phyloP scores from a whole-genome alignment of 495 filamentous ascomycete species.

The Penicillium waksmanii region DNA sequence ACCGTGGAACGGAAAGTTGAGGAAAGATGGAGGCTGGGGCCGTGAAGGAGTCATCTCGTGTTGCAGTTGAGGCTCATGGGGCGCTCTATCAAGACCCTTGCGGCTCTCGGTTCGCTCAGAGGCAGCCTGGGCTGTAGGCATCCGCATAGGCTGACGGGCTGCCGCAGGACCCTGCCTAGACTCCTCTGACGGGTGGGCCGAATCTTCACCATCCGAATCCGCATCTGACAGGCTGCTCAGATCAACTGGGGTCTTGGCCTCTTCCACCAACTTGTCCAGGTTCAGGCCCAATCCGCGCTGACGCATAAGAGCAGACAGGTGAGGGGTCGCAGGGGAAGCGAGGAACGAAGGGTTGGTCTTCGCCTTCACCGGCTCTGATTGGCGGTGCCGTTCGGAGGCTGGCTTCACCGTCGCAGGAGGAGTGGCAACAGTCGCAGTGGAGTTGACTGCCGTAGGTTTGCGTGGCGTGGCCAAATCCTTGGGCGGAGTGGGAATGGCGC shows the following conservation, averaged over 20 bases:
- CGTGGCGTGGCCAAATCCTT: conserved; percentile 43
- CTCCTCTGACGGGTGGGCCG: conserved; percentile 47
- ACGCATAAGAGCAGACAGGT: conserved; percentile 72
- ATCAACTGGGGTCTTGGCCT: conserved; percentile 28
- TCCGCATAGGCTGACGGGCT: conserved; percentile 57
- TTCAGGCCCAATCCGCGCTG: conserved; percentile 66
- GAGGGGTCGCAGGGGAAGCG: conserved; percentile 70
- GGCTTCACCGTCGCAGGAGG: conserved; percentile 29
- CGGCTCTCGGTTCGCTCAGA: conserved; percentile 57
- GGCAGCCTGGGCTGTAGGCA: conserved; percentile 57
- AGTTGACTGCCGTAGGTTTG: conserved; percentile 24
- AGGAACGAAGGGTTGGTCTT: conserved; percentile 31
- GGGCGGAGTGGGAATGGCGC: conserved; percentile 46
- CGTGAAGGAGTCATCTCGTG: conserved; percentile 40
- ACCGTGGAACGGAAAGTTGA: background rate
- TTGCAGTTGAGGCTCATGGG: conserved; percentile 18
- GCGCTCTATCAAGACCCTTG: conserved; percentile 51
- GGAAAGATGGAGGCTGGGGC: conserved; percentile 31
- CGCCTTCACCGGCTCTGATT: conserved; percentile 19
- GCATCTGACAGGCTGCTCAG: conserved; percentile 54
- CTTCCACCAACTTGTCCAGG: conserved; percentile 54
- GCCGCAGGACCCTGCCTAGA: conserved; percentile 28
- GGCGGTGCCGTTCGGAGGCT: conserved; percentile 15
- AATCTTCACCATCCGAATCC: conserved; percentile 53
- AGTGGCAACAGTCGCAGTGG: conserved; percentile 34